Evolutionary conservation across 2,329 filamentous ascomycete species (phyloP).

Genomic region (Malbranchea cinnamomea): DNA sequence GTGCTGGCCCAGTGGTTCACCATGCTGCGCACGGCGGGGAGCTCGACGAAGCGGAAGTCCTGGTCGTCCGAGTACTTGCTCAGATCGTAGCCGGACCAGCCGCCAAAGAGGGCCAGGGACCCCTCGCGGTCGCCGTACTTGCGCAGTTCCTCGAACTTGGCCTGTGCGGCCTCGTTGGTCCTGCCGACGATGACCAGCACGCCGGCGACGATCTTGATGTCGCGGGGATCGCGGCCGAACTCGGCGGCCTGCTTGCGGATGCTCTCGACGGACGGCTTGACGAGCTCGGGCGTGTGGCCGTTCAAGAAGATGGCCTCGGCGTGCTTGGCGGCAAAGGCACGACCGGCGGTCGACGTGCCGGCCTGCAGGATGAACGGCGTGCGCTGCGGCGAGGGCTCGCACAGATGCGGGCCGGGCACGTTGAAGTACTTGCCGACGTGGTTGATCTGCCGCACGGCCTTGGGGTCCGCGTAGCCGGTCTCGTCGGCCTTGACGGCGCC

Average conservation of each 20-base stretch:
- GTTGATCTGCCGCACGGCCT: conserved; percentile 23
- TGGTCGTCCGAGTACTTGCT: conserved; percentile 29
- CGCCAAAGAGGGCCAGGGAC: conserved; percentile 31
- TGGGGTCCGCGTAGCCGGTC: conserved; percentile 20
- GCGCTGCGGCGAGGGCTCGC: conserved; percentile 31
- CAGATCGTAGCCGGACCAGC: conserved; percentile 33
- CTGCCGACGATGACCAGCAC: conserved; percentile 30
- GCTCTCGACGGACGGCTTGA: conserved; percentile 27
- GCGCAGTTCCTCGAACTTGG: conserved; percentile 28
- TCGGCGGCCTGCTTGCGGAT: conserved; percentile 25
- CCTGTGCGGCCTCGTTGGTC: conserved; percentile 30
- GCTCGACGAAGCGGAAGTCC: conserved; percentile 29
- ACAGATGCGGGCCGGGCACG: conserved; percentile 30
- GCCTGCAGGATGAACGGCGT: conserved; percentile 36
- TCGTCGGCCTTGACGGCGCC: conserved; percentile 19
- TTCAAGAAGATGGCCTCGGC: conserved; percentile 33
- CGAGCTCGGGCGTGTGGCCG: conserved; percentile 29
- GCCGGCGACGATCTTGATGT: conserved; percentile 32
- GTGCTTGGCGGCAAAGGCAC: conserved; percentile 30
- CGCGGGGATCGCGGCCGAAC: conserved; percentile 23
- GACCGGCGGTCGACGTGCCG: conserved; percentile 32
- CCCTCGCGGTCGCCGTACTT: conserved; percentile 32
- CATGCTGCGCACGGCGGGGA: conserved; percentile 29
- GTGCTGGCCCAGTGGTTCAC: conserved; percentile 31
- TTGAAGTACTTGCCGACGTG: conserved; percentile 29